These are phyloP conservation scores for Aschersonia sp. DNA, from an alignment of 2,329 filamentous ascomycete species.

Conservation along the genomic window DNA sequence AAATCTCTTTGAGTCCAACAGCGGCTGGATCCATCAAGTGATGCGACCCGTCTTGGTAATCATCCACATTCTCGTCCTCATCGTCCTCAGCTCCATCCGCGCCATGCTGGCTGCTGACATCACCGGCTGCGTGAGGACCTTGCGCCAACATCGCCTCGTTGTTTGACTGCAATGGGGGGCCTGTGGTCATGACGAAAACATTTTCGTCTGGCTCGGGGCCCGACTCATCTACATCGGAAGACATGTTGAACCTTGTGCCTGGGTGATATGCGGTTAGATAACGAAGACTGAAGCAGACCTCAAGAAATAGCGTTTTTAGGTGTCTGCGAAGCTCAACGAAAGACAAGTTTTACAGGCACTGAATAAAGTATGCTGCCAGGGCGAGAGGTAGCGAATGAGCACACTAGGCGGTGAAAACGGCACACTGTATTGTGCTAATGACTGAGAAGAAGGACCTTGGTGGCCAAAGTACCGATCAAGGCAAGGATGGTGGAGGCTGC, in stretches of 20 bases:
- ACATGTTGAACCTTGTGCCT: conserved; percentile 21
- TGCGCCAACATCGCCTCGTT: conserved; percentile 12
- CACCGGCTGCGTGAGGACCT: conserved; percentile 17
- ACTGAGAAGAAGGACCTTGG: too few species aligned
- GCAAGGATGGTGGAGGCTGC: too few species aligned
- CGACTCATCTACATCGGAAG: conserved; percentile 20
- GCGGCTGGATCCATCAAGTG: conserved; percentile 37
- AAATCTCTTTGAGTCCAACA: conserved; percentile 63
- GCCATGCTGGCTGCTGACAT: conserved; percentile 11
- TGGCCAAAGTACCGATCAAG: too few species aligned
- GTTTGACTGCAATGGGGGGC: conserved; percentile 9
- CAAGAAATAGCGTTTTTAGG: too few species aligned
- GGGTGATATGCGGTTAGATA: conserved; percentile 13
- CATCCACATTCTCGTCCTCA: conserved; percentile 13
- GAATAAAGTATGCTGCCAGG: too few species aligned
- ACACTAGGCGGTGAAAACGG: too few species aligned
- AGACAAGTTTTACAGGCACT: too few species aligned
- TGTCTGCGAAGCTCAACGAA: not conserved
- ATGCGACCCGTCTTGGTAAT: conserved; percentile 19
- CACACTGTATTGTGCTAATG: too few species aligned
- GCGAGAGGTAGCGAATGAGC: too few species aligned
- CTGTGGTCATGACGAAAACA: conserved; percentile 18
- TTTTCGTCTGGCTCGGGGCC: conserved; percentile 23
- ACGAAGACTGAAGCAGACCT: too few species aligned
- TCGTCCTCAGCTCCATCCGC: conserved; percentile 3